A percentile compares a stretch with the other conserved stretches of the same genome.
Evolutionary conservation across 805 yeast genomes (phyloP).

Genomic region (Priceomyces haplophilus): DNA sequence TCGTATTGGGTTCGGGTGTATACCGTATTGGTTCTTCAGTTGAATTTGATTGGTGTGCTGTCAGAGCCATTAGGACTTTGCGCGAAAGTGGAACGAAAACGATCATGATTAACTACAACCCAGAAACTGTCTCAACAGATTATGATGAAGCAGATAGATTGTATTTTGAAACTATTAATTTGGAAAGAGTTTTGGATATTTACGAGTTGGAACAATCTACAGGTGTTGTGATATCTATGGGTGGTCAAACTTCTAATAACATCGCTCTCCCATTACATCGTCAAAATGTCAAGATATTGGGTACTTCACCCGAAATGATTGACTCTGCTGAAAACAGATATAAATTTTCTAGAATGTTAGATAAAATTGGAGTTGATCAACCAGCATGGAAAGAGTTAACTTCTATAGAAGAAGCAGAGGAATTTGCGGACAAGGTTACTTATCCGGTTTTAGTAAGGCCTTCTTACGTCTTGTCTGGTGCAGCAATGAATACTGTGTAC

Average conservation of each 20-base stretch:
- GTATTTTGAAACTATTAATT: constrained; percentile 91
- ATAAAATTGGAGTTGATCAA: constrained; percentile 94
- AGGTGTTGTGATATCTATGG: constrained; percentile 96
- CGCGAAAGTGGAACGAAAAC: constrained; percentile 85
- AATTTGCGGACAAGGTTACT: constrained; percentile 82
- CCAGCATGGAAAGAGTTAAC: constrained; percentile 99
- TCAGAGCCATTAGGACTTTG: constrained; percentile 89
- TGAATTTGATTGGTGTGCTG: constrained; percentile 99
- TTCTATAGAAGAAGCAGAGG: constrained; percentile 87
- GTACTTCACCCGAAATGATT: constrained; percentile 98
- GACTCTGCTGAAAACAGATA: constrained; percentile 98
- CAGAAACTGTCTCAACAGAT: constrained; percentile 98
- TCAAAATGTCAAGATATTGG: constrained; percentile 91
- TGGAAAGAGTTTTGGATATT: constrained; percentile 92
- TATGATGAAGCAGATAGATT: constrained; percentile 97
- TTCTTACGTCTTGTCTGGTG: constrained; percentile 95
- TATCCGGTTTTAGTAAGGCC: constrained; percentile 98
- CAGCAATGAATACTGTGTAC: constrained; percentile 97
- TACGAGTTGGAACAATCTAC: constrained; percentile 85
- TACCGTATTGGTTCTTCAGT: constrained; percentile 98
- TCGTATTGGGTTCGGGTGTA: constrained; percentile 98
- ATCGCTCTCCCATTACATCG: constrained; percentile 90
- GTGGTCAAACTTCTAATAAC: constrained; percentile 98
- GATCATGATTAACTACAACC: constrained; percentile 96
- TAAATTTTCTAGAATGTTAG: constrained; percentile 96